A percentile compares a stretch with the other conserved stretches of the same genome.
Evolutionary conservation across 495 filamentous ascomycete species (phyloP).

Genomic region (Penicillium pulvis): DNA sequence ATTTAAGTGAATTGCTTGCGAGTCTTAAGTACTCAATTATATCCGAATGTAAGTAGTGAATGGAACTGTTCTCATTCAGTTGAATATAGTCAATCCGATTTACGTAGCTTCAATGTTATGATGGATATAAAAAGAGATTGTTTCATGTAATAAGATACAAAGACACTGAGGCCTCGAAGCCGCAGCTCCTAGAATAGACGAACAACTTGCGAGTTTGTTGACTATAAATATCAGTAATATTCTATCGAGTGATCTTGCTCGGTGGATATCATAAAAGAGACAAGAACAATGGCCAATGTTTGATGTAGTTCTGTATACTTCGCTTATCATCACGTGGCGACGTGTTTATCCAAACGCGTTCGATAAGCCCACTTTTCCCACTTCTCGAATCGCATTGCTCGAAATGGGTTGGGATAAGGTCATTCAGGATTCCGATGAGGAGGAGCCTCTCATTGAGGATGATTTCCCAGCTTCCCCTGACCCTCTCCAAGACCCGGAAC

Average conservation of each 20-base stretch:
- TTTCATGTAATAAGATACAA: no score
- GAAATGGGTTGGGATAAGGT: conserved; percentile 41
- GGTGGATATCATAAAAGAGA: background rate
- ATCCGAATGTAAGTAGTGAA: background rate
- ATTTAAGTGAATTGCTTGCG: background rate
- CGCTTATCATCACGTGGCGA: conserved; percentile 40
- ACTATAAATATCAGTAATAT: no score
- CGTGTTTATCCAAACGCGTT: conserved; percentile 35
- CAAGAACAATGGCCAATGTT: background rate
- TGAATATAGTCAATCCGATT: no score
- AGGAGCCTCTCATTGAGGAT: conserved; percentile 39
- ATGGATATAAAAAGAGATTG: no score
- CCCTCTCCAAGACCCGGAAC: conserved; percentile 18
- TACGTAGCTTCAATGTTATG: no score
- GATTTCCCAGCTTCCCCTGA: conserved; percentile 26
- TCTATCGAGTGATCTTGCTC: no score
- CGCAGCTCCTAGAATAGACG: background rate
- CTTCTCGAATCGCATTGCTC: conserved; percentile 8
- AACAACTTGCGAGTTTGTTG: no score
- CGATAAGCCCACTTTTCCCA: conserved; percentile 19
- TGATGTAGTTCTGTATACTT: background rate
- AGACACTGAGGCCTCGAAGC: no score
- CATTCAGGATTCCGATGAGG: conserved; percentile 56
- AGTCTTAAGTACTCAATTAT: background rate
- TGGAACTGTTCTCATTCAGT: background rate